Base-by-base conservation (phyloP, 116 monocot genomes). In the Iris pallida region DNA sequence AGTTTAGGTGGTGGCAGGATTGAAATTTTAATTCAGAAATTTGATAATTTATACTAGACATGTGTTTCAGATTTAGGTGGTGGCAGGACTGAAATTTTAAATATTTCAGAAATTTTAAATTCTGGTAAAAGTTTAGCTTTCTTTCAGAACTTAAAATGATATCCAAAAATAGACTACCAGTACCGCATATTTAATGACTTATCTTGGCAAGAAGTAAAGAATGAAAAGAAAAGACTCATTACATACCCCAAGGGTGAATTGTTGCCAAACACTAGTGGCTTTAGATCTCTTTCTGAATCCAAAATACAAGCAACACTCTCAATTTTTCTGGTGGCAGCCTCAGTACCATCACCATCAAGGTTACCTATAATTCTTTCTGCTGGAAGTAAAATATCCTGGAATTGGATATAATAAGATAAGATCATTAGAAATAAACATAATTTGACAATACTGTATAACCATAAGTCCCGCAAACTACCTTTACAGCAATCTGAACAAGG, bases 401-500 rank as follows among this genome's bases (percentile, higher is more conserved):
- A n/a, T 20, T 51, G 59, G 47, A 16, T 41, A 42, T 7, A 30
- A 67, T n/a, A 45, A 16, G 9, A 67, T n/a, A 45, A 16, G 9
- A 61, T 47, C 11, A 55, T 30, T 15, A 53, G 5, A 63, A 57
- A 48, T 4, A 15, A 10, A 53, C 2, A 47, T 5, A 6, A 44
- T 61, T n/a, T 61, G 30, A 30, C 16, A 59, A 16, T 5, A 46
- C 13, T 51, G 10, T 9, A 57, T 40, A 60, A 46, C 18, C 45
- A 65, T n/a, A 49, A 56, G 30, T 8, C 52, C 55, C 8, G n/a
- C 10, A 16, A 49, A 4, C 40, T 72, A 89, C 89, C 85, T 85
- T 85, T 19, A 80, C 82, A 64, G 80, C 55, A 45, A 89, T 68
- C 78, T 89, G 85, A 72, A 85, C 85, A 55, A 89, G 75, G 48